Conservation (phyloP, 2,329 filamentous ascomycete genomes). For the Atkinsonella hypoxylon region DNA sequence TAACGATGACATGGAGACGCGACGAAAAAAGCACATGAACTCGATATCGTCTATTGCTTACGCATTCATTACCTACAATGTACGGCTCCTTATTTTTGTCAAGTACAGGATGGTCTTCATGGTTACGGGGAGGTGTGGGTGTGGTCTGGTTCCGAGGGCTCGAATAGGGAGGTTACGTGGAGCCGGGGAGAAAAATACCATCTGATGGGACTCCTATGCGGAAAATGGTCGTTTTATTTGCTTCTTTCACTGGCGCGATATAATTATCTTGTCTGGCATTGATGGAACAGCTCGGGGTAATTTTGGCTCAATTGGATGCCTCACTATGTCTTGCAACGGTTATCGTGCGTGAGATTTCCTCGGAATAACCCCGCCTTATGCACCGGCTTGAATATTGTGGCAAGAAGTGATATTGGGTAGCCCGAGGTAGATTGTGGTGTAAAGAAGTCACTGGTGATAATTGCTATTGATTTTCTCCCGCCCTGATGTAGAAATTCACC, state of each 20-base stretch:
- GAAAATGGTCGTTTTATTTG: background rate
- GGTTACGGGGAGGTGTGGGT: background rate
- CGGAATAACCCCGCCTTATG: background rate
- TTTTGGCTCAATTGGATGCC: background rate
- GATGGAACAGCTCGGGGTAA: background rate
- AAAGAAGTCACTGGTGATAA: background rate
- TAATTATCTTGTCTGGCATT: background rate
- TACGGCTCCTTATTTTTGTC: background rate
- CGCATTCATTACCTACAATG: background rate
- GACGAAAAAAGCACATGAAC: background rate
- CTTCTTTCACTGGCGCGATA: slow-evolving; percentile 4
- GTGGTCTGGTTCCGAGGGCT: background rate
- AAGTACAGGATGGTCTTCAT: background rate
- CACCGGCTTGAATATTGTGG: background rate
- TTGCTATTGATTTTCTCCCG: background rate
- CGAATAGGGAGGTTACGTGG: no score
- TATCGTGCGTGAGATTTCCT: background rate
- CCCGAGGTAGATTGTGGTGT: background rate
- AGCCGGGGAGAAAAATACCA: no score
- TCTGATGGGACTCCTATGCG: background rate
- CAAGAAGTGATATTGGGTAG: background rate
- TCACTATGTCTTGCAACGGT: background rate
- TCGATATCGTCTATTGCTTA: background rate
- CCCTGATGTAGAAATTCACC: no score
- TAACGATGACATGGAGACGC: background rate